phyloP scores from a whole-genome alignment of 2,329 filamentous ascomycete species.

The Trichoderma atroviride region DNA sequence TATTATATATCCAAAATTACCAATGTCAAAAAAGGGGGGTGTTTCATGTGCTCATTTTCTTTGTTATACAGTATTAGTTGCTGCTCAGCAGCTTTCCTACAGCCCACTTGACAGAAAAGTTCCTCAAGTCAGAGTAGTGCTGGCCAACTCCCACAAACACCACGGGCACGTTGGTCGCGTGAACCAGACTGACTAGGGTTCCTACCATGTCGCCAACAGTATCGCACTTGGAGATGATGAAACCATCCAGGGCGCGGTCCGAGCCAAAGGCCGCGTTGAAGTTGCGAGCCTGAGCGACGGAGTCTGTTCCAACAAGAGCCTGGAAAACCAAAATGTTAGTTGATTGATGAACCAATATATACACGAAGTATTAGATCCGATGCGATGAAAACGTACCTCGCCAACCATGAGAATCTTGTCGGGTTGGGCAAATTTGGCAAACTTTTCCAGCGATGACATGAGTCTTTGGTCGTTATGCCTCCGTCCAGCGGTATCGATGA shows the following conservation, averaged over 20 bases:
- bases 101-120: constrained; percentile 70
- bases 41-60: constrained; percentile 3
- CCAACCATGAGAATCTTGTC: constrained; percentile 98
- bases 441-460: constrained; percentile 97
- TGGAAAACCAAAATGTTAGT: constrained; percentile 32
- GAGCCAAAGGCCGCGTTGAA: constrained; percentile 92
- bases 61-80: constrained; percentile 38
- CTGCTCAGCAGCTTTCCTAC: constrained; percentile 65
- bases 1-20: constrained; percentile 23
- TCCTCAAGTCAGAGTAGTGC: constrained; percentile 69
- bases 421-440: constrained; percentile 91
- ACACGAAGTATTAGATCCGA: neutral
- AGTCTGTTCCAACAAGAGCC: constrained; percentile 93
- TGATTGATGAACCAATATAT: neutral
- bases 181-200: constrained; percentile 94
- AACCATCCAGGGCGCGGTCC: constrained; percentile 82
- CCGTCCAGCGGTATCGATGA: constrained; percentile 94
- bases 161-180: constrained; percentile 94
- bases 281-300: constrained; percentile 91
- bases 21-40: neutral
- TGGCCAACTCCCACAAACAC: constrained; percentile 81
- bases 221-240: constrained; percentile 98
- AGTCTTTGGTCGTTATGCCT: constrained; percentile 93
- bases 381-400: constrained; percentile 44
- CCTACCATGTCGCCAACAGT: constrained; percentile 99